These are phyloP conservation scores for Pseudogymnoascus sp. DNA, from an alignment of 2,329 filamentous ascomycete genomes.

Conservation along the genomic window DNA sequence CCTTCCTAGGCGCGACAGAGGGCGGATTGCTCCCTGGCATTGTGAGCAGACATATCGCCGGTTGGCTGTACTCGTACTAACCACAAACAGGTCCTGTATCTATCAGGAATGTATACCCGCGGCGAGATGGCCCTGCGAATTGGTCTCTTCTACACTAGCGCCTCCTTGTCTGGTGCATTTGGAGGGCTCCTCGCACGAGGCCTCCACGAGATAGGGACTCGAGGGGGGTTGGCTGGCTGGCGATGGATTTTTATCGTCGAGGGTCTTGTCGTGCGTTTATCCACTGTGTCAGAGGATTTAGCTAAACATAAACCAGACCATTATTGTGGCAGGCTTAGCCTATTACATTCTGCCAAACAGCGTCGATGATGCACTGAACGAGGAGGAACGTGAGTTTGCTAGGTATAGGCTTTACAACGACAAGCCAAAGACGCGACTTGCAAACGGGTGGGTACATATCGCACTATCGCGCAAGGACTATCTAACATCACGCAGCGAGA, in stretches of 20 bases:
- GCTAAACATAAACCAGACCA: constrained; percentile 32
- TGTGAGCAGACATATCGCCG: constrained; percentile 30
- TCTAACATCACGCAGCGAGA: neutral
- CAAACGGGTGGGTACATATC: constrained; percentile 14
- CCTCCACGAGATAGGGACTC: constrained; percentile 49
- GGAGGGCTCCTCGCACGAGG: constrained; percentile 52
- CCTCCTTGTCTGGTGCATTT: constrained; percentile 52
- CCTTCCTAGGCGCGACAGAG: constrained; percentile 54
- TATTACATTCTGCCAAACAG: constrained; percentile 49
- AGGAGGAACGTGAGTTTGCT: constrained; percentile 38
- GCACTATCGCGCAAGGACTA: neutral
- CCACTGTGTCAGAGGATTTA: neutral
- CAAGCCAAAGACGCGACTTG: constrained; percentile 17
- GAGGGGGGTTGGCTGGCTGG: constrained; percentile 39
- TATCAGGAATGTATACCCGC: constrained; percentile 53
- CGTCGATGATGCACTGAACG: constrained; percentile 43
- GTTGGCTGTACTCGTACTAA: constrained; percentile 9
- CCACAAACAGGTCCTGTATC: constrained; percentile 46
- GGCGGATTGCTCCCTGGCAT: constrained; percentile 60
- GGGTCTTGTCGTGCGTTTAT: constrained; percentile 38
- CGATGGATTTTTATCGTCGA: constrained; percentile 47
- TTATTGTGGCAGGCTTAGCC: constrained; percentile 43
- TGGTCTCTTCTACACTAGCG: constrained; percentile 60
- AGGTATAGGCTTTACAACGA: constrained; percentile 20
- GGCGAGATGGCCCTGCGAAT: constrained; percentile 45